Conservation (phyloP, 169 alveolate species). For the Perkinsus marinus region DNA sequence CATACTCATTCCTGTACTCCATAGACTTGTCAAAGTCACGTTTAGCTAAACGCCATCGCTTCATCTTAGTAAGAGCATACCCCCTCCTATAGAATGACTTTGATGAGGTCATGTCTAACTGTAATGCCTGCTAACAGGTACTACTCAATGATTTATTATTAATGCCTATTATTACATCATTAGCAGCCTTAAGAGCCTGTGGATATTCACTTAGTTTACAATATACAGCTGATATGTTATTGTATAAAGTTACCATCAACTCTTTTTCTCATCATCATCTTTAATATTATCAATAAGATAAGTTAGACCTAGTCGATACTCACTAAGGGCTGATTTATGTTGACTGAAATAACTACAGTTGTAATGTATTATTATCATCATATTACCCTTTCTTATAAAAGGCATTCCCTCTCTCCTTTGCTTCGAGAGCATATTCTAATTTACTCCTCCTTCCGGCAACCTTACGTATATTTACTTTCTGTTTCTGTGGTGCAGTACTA, state of each 20-base stretch:
- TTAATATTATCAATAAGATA: neutral
- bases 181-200: neutral
- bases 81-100: neutral
- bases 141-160: neutral
- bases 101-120: neutral
- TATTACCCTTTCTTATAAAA: neutral
- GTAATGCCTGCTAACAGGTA: neutral
- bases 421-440: neutral
- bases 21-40: neutral
- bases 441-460: neutral
- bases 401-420: neutral
- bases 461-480: neutral
- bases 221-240: neutral
- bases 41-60: neutral
- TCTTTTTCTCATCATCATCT: neutral
- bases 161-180: neutral
- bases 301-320: neutral
- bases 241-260: neutral
- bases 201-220: neutral
- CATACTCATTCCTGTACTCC: neutral
- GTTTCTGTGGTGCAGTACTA: neutral
- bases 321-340: neutral
- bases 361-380: neutral
- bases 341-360: neutral
- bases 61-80: neutral